Evolutionary conservation across 306 rosid genomes (phyloP).

Genomic region (Hippophae rhamnoides): DNA sequence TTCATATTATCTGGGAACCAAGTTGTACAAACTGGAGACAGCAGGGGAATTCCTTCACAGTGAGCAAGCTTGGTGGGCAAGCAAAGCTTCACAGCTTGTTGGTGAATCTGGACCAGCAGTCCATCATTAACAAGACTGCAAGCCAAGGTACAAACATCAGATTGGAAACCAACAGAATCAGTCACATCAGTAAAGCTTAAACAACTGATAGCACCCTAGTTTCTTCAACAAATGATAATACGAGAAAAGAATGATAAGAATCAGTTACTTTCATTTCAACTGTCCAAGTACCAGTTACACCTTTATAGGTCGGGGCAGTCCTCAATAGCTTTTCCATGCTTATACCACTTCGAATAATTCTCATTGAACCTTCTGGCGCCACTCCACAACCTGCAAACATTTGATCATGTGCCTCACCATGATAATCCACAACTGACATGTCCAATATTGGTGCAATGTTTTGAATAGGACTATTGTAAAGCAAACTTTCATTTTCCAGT

Average conservation of each 20-base stretch:
- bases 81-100: slow-evolving; percentile 69
- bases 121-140: slow-evolving; percentile 78
- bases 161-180: slow-evolving; percentile 88
- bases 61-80: slow-evolving; percentile 83
- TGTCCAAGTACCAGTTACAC: slow-evolving; percentile 82
- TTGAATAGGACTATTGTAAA: slow-evolving; percentile 60
- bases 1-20: slow-evolving; percentile 63
- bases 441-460: slow-evolving; percentile 82
- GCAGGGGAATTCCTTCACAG: slow-evolving; percentile 51
- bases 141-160: slow-evolving; percentile 80
- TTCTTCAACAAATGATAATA: slow-evolving; percentile 87
- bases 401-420: slow-evolving; percentile 84
- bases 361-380: slow-evolving; percentile 83
- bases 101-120: slow-evolving; percentile 73
- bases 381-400: slow-evolving; percentile 93
- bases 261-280: slow-evolving; percentile 64
- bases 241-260: slow-evolving; percentile 73
- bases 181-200: slow-evolving; percentile 91
- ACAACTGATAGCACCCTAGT: slow-evolving; percentile 87
- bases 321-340: slow-evolving; percentile 64
- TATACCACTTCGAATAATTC: slow-evolving; percentile 78
- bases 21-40: slow-evolving; percentile 69
- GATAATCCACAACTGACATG: slow-evolving; percentile 69
- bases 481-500: slow-evolving; percentile 62
- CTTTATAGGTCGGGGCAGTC: slow-evolving; percentile 84